Percentiles rank a stretch among this genome's conserved stretches.
These are phyloP conservation scores for Viola pubescens DNA, from an alignment of 441 rosid genomes.

Conservation along the genomic window DNA sequence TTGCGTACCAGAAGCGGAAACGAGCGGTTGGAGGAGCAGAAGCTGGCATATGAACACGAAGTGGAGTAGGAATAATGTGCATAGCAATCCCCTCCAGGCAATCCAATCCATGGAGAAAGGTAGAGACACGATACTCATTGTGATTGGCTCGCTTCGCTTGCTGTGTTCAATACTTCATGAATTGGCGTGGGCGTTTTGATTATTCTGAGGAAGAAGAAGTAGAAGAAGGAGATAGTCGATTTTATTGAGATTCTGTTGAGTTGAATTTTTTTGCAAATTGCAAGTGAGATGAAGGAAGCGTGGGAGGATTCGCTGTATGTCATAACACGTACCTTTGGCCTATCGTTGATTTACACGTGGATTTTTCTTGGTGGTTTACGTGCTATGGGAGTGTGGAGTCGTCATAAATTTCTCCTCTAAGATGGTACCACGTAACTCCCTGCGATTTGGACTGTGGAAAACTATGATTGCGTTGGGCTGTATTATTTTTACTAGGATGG, in stretches of 20 bases:
- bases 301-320: slow-evolving; percentile 1
- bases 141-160: not conserved
- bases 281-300: not conserved
- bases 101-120: slow-evolving; percentile 38
- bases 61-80: slow-evolving; percentile 53
- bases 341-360: slow-evolving; percentile 13
- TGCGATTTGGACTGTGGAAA: no score
- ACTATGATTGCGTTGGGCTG: no score
- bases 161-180: no score
- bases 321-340: slow-evolving; percentile 14
- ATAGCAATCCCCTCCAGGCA: slow-evolving; percentile 63
- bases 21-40: slow-evolving; percentile 86
- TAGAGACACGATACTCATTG: no score
- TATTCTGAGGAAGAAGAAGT: not conserved
- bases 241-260: no score
- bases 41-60: slow-evolving; percentile 75
- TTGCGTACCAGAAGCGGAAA: slow-evolving; percentile 59
- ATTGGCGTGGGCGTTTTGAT: not conserved
- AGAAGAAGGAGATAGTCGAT: not conserved
- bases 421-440: no score
- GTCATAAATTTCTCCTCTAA: no score
- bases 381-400: not conserved
- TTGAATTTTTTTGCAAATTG: not conserved
- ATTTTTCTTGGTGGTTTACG: not conserved
- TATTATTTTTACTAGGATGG: no score